Base-by-base conservation (phyloP, 2,329 filamentous ascomycete genomes). In the Botryosphaeria dothidea region DNA sequence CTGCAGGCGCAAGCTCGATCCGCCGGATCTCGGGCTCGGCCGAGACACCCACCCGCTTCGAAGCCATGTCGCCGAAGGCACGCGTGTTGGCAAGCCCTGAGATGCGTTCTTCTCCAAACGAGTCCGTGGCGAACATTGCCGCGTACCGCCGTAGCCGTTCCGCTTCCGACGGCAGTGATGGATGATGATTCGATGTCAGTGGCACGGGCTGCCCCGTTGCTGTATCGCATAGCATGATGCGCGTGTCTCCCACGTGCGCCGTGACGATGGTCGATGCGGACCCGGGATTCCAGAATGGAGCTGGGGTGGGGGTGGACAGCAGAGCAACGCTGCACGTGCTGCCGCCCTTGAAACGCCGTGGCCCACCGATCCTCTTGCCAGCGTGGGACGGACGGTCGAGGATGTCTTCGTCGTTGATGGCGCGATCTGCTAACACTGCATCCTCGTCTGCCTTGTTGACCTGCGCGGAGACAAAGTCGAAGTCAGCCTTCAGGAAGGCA, bases 81-180 rank as follows among this genome's bases (percentile, higher is more conserved):
- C 95, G 91, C 34, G 92, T 96, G 79, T 99, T 99, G 70, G 95
- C 95, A 0, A 99, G 85, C 0, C 95, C 94, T 15, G 89, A 89
- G 77, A 99, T 95, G 70, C 95, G 92, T 79, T 98, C 93, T 79
- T 99, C 95, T 73, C 95, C 95, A 76, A 99, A 99, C 36, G 92
- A 96, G 79, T 99, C 95, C 0, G 94, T 95, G 19, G 97, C 90
- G 75, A 98, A 94, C 2, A 90, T 90, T 31, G 91, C 87, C 1
- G 93, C 91, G 75, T 93, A 98, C 56, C 93, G 89, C 49, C 93
- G 90, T 25, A 99, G 85, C 7, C 95, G 88, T 46, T 88, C 89
- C 9, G 90, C 89, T 81, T 99, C 95, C 64, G 88, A 84, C 0
- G 95, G 95, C 4, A 91, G 88, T n/a, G 89, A 91, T 0, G 95